These are phyloP conservation scores for Xylaria arbuscula DNA, from an alignment of 2,329 filamentous ascomycete genomes.

Conservation along the genomic window DNA sequence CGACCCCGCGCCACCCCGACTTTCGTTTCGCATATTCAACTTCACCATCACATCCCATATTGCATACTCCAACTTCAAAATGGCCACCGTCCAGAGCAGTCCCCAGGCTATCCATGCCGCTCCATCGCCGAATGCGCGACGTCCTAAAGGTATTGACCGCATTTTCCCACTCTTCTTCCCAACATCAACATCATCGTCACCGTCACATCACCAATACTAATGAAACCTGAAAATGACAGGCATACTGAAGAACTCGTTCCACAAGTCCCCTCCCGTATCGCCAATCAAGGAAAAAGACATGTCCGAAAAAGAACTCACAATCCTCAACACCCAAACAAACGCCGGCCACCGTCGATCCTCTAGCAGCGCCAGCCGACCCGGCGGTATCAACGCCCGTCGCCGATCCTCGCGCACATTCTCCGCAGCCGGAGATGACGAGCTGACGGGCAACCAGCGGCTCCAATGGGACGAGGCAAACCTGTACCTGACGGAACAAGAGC, in stretches of 20 bases:
- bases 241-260: conserved; percentile 91
- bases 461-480: conserved; percentile 99
- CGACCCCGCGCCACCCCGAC: too few relatives aligned
- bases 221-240: conserved; percentile 62
- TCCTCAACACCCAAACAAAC: conserved; percentile 95
- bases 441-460: conserved; percentile 76
- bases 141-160: conserved; percentile 47
- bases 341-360: conserved; percentile 88
- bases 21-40: background rate
- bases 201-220: conserved; percentile 10
- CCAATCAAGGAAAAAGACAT: conserved; percentile 62
- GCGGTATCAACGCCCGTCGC: conserved; percentile 72
- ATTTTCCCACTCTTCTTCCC: background rate
- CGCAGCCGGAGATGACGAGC: conserved; percentile 58
- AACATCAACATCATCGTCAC: background rate
- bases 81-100: conserved; percentile 48
- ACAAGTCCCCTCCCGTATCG: conserved; percentile 67
- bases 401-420: conserved; percentile 68
- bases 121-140: conserved; percentile 41
- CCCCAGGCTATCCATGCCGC: conserved; percentile 44
- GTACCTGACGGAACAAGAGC: conserved; percentile 96
- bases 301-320: conserved; percentile 86
- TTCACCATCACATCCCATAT: background rate
- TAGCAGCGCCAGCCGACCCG: conserved; percentile 72
- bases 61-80: conserved; percentile 31